Conservation (phyloP, 2,329 filamentous ascomycete genomes). For the Xenoacremonium recifei region DNA sequence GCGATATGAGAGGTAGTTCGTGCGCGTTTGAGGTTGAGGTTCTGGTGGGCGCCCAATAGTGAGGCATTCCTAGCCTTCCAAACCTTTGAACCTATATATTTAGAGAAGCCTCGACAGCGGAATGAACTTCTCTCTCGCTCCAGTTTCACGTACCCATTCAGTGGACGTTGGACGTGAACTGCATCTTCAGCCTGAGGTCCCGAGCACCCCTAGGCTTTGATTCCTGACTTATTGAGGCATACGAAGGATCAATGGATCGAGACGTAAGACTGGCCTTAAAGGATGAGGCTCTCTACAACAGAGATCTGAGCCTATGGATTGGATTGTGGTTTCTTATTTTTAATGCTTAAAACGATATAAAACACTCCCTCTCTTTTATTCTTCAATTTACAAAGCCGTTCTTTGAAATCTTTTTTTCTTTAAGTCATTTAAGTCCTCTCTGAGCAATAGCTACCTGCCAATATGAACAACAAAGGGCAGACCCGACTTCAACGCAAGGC, state of each 20-base stretch:
- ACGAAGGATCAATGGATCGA: background rate
- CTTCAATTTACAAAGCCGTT: no score
- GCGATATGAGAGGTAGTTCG: no score
- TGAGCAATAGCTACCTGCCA: no score
- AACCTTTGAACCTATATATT: background rate
- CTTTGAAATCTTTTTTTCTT: no score
- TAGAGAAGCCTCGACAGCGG: background rate
- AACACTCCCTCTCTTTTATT: no score
- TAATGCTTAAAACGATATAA: no score
- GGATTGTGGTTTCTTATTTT: background rate
- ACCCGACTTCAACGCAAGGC: no score
- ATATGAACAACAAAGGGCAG: no score
- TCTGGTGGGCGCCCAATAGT: background rate
- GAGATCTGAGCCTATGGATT: background rate
- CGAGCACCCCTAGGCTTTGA: background rate
- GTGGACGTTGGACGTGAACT: background rate
- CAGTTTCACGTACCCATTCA: background rate
- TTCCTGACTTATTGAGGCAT: background rate
- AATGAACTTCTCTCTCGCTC: background rate
- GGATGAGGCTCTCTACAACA: background rate
- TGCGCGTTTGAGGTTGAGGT: no score
- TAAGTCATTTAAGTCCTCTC: no score
- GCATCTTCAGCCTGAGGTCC: background rate
- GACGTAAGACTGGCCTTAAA: background rate
- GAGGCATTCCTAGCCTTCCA: background rate